Conservation (phyloP, 768 basidiomycete species). For the Mycena sanguinolenta region DNA sequence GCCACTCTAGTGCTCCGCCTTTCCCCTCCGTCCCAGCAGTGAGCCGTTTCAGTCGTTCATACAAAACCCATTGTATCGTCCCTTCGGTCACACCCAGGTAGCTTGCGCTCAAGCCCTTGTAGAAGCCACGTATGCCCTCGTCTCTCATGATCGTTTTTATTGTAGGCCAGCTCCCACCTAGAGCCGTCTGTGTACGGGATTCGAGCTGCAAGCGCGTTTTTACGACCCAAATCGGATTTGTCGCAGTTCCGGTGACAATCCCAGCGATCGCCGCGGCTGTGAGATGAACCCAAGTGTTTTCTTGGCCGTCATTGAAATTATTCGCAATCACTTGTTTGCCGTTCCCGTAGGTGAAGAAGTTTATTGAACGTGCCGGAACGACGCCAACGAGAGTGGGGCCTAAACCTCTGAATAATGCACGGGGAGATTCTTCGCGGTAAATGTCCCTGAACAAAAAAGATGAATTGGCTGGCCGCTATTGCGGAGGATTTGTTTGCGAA, state of each 20-base stretch:
- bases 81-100: constrained; percentile 97
- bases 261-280: constrained; percentile 89
- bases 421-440: constrained; percentile 87
- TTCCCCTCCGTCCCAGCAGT: constrained; percentile 65
- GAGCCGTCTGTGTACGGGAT: constrained; percentile 41
- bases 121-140: constrained; percentile 90
- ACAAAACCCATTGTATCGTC: constrained; percentile 97
- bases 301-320: constrained; percentile 80
- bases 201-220: constrained; percentile 93
- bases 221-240: constrained; percentile 99
- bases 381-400: constrained; percentile 96
- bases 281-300: constrained; percentile 90
- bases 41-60: constrained; percentile 90
- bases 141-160: constrained; percentile 82
- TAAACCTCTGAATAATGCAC: constrained; percentile 94
- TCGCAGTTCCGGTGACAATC: constrained; percentile 87
- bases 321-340: constrained; percentile 93
- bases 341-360: constrained; percentile 98
- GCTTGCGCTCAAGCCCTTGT: constrained; percentile 95
- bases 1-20: constrained; percentile 76
- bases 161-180: constrained; percentile 70
- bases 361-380: constrained; percentile 95
- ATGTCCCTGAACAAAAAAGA: constrained; percentile 75
- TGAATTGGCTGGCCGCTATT: not conserved
- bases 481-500: constrained; percentile 48